Base-by-base conservation (phyloP, 2,329 filamentous ascomycete genomes). In the Scorias spongiosa region DNA sequence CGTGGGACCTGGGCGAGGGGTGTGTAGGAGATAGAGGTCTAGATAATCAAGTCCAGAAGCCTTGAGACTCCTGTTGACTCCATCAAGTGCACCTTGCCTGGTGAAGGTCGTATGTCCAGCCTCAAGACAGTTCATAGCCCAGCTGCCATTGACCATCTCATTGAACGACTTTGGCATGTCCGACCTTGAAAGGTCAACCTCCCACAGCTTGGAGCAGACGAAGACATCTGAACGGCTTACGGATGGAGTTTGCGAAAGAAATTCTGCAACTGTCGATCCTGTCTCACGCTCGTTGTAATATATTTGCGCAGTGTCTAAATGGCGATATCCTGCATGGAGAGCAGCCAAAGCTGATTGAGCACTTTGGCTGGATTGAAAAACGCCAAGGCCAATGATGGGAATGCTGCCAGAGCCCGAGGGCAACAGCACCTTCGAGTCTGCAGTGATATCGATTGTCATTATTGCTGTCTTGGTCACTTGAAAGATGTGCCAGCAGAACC, bases 21-120 rank as follows among this genome's bases (percentile, higher is more conserved):
- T 73, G 54, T 84, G 80, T 41, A 84, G 75, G 44, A 84, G 61
- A 49, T 83, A 79, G 38, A 84, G 55, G 60, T 84, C 79, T 6
- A 81, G 76, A 55, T 81, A 81, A 5, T 42, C 45, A 4, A 46
- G 39, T 6, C 42, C 39, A 12, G 42, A 36, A 11, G 39, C 39
- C 8, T 44, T 28, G 8, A 46, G 34, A 36, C 45, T 44, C 11
- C 40, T 43, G 11, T 44, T n/a, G 9, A 46, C 30, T 9, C 45
- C 45, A 8, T 41, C 39, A 2, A 42, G 15, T 5, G 45, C 45
- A 18, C 32, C 42, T 10, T 12, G 11, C 34, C 26, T 10, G 45
- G 41, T 14, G 43, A 44, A 36, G 2, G 46, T 46, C 12, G 48
- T 49, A 42, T 49, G 48, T 5, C 48, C 48, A 12, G 48, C 48